phyloP scores from a whole-genome alignment of 352 stramenopile genomes.

The Achlya hypogyna region DNA sequence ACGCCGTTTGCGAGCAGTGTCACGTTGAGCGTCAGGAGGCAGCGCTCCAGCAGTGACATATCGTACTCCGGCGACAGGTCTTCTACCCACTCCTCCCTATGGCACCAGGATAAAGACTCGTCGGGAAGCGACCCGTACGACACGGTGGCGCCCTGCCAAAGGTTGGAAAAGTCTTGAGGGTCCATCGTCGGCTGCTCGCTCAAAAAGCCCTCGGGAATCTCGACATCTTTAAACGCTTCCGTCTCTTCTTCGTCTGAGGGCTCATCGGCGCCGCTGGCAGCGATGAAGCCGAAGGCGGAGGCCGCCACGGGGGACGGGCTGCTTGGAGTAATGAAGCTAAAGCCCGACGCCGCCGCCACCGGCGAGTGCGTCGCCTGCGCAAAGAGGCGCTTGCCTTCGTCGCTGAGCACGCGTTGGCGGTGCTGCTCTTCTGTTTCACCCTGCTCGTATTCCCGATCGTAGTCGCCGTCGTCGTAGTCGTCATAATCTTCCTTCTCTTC shows the following conservation, averaged over 20 bases:
- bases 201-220: conserved; percentile 5
- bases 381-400: conserved; percentile 80
- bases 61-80: conserved; percentile 28
- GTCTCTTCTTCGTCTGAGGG: conserved; percentile 52
- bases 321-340: conserved; percentile 37
- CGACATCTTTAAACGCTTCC: conserved; percentile 23
- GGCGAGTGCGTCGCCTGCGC: conserved; percentile 37
- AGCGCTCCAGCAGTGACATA: conserved; percentile 40
- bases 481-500: conserved; percentile 6
- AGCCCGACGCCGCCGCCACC: conserved; percentile 29
- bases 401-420: conserved; percentile 65
- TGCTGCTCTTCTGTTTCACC: neutral
- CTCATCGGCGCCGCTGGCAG: conserved; percentile 25
- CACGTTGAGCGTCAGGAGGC: conserved; percentile 56
- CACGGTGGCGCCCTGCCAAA: conserved; percentile 14
- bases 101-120: neutral
- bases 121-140: neutral
- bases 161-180: conserved; percentile 18
- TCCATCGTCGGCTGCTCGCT: conserved; percentile 4
- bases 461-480: conserved; percentile 29
- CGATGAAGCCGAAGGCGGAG: conserved; percentile 79
- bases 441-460: conserved; percentile 39
- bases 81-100: conserved; percentile 20
- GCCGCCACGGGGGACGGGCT: neutral
- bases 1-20: conserved; percentile 61